A percentile compares a stretch with the other conserved stretches of the same genome.
phyloP scores from a whole-genome alignment of 768 basidiomycete species.

The Grammothele lineata region DNA sequence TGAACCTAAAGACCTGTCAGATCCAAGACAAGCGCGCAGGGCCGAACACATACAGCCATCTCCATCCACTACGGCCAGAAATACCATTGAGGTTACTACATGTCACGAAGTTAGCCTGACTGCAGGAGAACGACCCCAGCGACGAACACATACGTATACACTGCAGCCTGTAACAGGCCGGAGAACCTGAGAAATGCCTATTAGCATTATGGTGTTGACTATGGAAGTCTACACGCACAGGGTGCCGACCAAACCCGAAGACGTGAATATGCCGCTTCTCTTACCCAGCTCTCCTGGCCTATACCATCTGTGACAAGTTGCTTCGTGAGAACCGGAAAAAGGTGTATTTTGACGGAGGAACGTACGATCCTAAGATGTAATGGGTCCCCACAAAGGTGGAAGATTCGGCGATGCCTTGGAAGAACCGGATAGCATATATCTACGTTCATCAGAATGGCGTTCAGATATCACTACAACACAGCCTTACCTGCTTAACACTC shows the following conservation, averaged over 20 bases:
- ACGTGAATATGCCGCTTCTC: conserved; percentile 68
- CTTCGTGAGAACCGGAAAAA: too few species aligned
- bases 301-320: conserved; percentile 51
- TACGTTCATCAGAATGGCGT: too few species aligned
- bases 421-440: conserved; percentile 68
- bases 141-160: conserved; percentile 47
- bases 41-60: conserved; percentile 49
- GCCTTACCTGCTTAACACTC: conserved; percentile 50
- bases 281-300: conserved; percentile 67
- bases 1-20: conserved; percentile 38
- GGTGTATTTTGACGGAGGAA: too few species aligned
- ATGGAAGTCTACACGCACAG: conserved; percentile 35
- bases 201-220: background rate
- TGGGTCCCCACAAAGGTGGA: conserved; percentile 77
- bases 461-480: background rate
- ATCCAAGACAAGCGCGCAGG: too few species aligned
- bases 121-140: background rate
- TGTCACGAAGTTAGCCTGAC: background rate
- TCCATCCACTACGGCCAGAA: conserved; percentile 57
- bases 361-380: conserved; percentile 68
- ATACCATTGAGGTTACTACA: conserved; percentile 48
- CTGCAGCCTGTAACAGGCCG: conserved; percentile 58
- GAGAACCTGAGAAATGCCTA: conserved; percentile 45
- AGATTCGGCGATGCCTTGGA: conserved; percentile 69
- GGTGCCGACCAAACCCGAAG: conserved; percentile 56